These are phyloP conservation scores for Yamadazyma atlantica DNA, from an alignment of 1,139 yeast species.

Conservation along the genomic window DNA sequence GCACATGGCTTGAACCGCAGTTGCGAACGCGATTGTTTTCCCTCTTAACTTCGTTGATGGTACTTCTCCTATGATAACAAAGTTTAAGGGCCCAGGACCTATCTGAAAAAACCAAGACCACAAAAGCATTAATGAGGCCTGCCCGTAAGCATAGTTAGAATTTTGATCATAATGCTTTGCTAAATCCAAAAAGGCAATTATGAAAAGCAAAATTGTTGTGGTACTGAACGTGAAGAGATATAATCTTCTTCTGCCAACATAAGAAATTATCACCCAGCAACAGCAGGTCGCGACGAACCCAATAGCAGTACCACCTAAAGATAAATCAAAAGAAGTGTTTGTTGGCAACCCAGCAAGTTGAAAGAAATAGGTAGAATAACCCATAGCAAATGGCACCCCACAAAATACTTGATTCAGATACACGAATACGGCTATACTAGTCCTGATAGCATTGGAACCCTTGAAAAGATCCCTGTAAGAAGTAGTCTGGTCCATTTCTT, in stretches of 20 bases:
- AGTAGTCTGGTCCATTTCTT: constrained; percentile 11
- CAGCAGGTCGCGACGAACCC: constrained; percentile 49
- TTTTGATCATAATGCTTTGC: neutral
- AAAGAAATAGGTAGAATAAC: constrained; percentile 51
- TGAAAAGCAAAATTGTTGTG: constrained; percentile 34
- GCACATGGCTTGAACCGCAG: constrained; percentile 42
- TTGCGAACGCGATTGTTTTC: constrained; percentile 53
- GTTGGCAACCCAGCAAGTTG: constrained; percentile 45
- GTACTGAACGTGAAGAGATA: constrained; percentile 39
- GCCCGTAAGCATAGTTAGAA: constrained; percentile 33
- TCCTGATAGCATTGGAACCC: constrained; percentile 49
- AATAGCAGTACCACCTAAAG: constrained; percentile 41
- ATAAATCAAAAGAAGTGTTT: constrained; percentile 38
- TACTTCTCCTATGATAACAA: constrained; percentile 53
- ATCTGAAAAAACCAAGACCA: constrained; percentile 49
- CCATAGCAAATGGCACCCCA: constrained; percentile 47
- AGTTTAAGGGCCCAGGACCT: constrained; percentile 56
- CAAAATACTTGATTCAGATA: constrained; percentile 49
- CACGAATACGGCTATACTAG: constrained; percentile 46
- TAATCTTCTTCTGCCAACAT: constrained; percentile 47
- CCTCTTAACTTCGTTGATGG: constrained; percentile 53
- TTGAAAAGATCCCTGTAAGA: constrained; percentile 47
- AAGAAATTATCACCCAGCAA: constrained; percentile 47
- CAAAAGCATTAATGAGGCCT: constrained; percentile 43
- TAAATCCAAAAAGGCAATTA: constrained; percentile 39